Evolutionary conservation across 345 rosid species (phyloP).

Genomic region (Physaria fendleri): DNA sequence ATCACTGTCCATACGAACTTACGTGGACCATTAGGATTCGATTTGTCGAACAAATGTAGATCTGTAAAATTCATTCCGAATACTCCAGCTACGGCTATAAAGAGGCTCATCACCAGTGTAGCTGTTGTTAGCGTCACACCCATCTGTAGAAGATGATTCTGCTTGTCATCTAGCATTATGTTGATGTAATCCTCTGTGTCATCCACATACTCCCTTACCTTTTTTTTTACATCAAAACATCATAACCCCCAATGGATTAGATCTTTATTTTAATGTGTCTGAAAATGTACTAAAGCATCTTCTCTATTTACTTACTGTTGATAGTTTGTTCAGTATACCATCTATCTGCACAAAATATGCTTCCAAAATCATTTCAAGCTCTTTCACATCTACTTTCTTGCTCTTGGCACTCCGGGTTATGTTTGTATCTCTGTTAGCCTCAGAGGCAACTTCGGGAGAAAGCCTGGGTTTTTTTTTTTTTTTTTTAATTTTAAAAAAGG

Average conservation of each 20-base stretch:
- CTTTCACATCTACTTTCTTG: slow-evolving; percentile 76
- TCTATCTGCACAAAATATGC: slow-evolving; percentile 95
- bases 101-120: slow-evolving; percentile 69
- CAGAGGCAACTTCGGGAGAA: too few species aligned
- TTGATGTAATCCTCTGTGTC: slow-evolving; percentile 96
- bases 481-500: too few species aligned
- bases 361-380: slow-evolving; percentile 96
- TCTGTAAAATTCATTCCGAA: slow-evolving; percentile 73
- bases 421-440: slow-evolving; percentile 41
- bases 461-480: too few species aligned
- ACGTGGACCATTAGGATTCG: slow-evolving; percentile 35
- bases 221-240: slow-evolving; percentile 10
- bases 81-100: slow-evolving; percentile 60
- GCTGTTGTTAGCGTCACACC: slow-evolving; percentile 94
- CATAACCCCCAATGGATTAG: too few species aligned
- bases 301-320: slow-evolving; percentile 51
- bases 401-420: slow-evolving; percentile 55
- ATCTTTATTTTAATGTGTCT: not conserved
- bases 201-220: slow-evolving; percentile 94
- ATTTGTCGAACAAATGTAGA: slow-evolving; percentile 39
- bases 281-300: not conserved
- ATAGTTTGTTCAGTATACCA: slow-evolving; percentile 82
- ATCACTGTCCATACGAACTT: slow-evolving; percentile 68
- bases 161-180: slow-evolving; percentile 95
- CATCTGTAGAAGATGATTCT: slow-evolving; percentile 92